phyloP scores from a whole-genome alignment of 371 early-diverging fungal genomes.

The Mortierella sp. region DNA sequence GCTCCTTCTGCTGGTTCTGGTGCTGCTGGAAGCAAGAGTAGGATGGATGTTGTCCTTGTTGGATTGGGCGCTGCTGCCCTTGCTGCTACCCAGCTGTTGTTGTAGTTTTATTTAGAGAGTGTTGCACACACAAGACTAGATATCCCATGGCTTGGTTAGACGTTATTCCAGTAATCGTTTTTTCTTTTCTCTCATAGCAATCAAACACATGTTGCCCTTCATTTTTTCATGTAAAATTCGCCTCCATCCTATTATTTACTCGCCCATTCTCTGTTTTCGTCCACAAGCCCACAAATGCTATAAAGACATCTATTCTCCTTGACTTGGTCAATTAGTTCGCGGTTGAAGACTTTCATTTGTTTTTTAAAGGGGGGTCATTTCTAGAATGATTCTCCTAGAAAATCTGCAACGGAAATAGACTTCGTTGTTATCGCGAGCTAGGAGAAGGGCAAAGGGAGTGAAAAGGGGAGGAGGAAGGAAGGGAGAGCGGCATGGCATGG shows the following conservation, averaged over 20 bases:
- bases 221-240: background rate
- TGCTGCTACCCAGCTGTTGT: conserved; percentile 25
- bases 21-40: background rate
- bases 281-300: background rate
- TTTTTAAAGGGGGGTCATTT: too few species aligned
- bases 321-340: background rate
- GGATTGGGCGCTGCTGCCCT: conserved; percentile 29
- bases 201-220: background rate
- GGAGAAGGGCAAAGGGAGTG: too few species aligned
- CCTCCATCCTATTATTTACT: background rate
- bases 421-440: too few species aligned
- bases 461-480: too few species aligned
- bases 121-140: background rate
- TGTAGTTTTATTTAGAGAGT: conserved; percentile 6
- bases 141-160: background rate
- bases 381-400: too few species aligned
- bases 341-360: too few species aligned
- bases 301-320: background rate
- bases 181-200: conserved; percentile 1
- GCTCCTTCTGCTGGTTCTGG: background rate
- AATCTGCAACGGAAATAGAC: too few species aligned
- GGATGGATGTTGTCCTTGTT: conserved; percentile 1
- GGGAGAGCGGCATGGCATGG: too few species aligned
- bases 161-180: background rate
- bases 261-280: background rate